Base-by-base conservation (phyloP, 345 rosid species). In the Acer campestre region DNA sequence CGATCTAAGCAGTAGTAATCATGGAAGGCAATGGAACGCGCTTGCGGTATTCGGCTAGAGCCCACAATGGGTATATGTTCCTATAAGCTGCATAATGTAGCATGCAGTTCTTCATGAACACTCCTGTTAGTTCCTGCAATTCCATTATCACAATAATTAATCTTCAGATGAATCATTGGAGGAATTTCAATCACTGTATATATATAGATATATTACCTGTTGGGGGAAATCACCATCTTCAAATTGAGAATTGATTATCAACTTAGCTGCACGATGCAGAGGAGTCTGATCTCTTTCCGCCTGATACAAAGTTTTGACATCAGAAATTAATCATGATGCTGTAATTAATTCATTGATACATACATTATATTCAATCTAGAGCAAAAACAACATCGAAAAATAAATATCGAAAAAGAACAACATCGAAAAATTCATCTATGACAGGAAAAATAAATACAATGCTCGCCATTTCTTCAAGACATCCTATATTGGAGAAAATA, bases 141-240 rank as follows among this genome's bases (percentile, higher is more conserved):
- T 46, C 46, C 46, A 42, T 42, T 42, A 42, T 49, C 55, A 49
- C 16, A 14, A 49, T 49, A 14, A 49, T 49, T 49, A 14, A 14
- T 49, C 18, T 35, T 35, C 38, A 35, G 6, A 35, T 4, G 38
- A 35, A 35, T 4, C 38, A 4, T 35, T 35, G 6, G 38, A 35
- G 38, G 38, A 35, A 35, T 35, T 35, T 35, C 5, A 35, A 35
- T 35, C 38, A 35, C 6, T 35, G 38, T 35, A 35, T 35, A 35
- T 4, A 35, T 6, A 31, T 31, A 35, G 6, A 35, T 31, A 31
- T 35, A 35, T 35, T 35, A 88, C 91, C 91, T 87, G 82, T 58
- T 87, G 89, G 27, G 97, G 93, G 56, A 88, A 92, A 79, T 88
- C 90, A 1, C 97, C 97, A 20, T 85, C 78, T 65, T 88, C 92